Evolutionary conservation across 768 basidiomycete genomes (phyloP).

Genomic region (Pseudohyphozyma bogoriensis): DNA sequence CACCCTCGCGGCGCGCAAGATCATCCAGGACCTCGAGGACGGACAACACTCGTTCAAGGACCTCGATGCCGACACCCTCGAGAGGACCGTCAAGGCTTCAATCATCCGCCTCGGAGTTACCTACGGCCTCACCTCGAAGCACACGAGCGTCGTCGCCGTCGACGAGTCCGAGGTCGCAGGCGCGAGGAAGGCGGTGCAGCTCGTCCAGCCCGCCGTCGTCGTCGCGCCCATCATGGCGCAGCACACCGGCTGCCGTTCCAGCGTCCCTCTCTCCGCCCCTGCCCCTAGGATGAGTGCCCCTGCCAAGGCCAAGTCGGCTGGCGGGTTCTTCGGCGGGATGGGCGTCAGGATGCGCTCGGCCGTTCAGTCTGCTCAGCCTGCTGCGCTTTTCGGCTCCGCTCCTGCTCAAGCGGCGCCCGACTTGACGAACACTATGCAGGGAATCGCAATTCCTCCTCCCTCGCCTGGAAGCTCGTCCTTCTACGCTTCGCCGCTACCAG

Average conservation of each 20-base stretch:
- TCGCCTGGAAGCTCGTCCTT: not conserved
- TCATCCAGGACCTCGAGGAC: constrained; percentile 50
- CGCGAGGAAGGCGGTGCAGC: not conserved
- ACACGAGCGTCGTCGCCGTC: constrained; percentile 53
- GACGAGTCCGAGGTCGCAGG: constrained; percentile 33
- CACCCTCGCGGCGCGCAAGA: constrained; percentile 47
- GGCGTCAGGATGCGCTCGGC: not conserved
- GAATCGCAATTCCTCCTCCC: not conserved
- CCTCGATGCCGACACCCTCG: constrained; percentile 36
- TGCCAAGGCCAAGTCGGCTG: not conserved
- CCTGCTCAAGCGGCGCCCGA: not conserved
- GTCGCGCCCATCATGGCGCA: not conserved
- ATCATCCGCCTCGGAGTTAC: constrained; percentile 47
- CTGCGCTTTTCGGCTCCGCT: constrained; percentile 15
- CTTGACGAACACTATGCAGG: not conserved
- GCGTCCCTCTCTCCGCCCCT: not conserved
- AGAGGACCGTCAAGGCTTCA: constrained; percentile 42
- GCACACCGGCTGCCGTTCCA: not conserved
- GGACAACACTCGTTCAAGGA: constrained; percentile 16
- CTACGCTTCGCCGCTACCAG: not conserved
- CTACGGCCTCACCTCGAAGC: constrained; percentile 48
- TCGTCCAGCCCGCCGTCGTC: not conserved
- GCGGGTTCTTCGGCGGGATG: not conserved
- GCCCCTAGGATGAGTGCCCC: not conserved
- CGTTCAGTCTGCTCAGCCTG: not conserved